Percentiles rank a stretch among this genome's conserved stretches.
phyloP scores from a whole-genome alignment of 2,329 filamentous ascomycete species.

The Cytospora chrysosperma region DNA sequence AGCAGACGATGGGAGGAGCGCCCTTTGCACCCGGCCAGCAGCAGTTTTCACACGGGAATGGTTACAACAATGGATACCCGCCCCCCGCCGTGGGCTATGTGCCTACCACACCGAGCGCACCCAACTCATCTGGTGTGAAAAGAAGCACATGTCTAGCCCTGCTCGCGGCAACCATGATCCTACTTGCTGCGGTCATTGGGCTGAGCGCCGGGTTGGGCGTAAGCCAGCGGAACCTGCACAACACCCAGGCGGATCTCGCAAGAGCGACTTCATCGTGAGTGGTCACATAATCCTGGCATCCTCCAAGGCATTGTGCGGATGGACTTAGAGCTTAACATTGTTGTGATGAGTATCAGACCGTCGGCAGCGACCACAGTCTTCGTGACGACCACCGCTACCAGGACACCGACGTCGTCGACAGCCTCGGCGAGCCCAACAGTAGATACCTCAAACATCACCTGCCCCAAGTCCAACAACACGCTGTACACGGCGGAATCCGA shows the following conservation, averaged over 20 bases:
- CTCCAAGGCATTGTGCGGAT: neutral
- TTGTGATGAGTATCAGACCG: neutral
- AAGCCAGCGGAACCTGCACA: constrained; percentile 29
- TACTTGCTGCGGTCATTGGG: constrained; percentile 30
- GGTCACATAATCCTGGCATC: neutral
- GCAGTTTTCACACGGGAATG: neutral
- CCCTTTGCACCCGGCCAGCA: constrained; percentile 7
- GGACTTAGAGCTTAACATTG: neutral
- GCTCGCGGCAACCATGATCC: constrained; percentile 24
- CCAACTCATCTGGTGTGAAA: constrained; percentile 24
- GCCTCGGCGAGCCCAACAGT: constrained; percentile 17
- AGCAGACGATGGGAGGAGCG: neutral
- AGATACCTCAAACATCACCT: constrained; percentile 25
- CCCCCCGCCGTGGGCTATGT: neutral
- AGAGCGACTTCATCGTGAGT: constrained; percentile 9
- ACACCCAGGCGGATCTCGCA: constrained; percentile 27
- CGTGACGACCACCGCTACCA: constrained; percentile 6
- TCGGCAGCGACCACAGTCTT: constrained; percentile 11
- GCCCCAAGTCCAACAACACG: constrained; percentile 30
- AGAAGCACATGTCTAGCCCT: constrained; percentile 26
- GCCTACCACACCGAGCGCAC: constrained; percentile 3
- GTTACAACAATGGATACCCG: neutral
- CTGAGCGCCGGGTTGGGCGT: constrained; percentile 33
- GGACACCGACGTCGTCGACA: constrained; percentile 15
- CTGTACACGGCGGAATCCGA: constrained; percentile 27